Percentiles rank a stretch among this genome's conserved stretches.
These are phyloP conservation scores for Phoma sp. DNA, from an alignment of 2,329 filamentous ascomycete genomes.

Conservation along the genomic window DNA sequence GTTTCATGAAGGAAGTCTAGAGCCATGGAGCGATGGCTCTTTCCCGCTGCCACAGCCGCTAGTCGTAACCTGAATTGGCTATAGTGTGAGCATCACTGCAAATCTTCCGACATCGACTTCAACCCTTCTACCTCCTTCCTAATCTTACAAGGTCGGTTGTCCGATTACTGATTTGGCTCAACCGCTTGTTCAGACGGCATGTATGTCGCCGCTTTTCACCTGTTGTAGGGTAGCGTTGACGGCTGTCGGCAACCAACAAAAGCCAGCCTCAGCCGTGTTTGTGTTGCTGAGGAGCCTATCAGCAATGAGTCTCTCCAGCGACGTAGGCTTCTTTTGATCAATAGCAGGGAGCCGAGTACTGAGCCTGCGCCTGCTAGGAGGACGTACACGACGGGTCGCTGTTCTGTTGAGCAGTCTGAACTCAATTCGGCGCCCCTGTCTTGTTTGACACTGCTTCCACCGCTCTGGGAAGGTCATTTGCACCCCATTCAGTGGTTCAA, in stretches of 20 bases:
- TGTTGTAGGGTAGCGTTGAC: background rate
- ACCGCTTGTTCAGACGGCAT: background rate
- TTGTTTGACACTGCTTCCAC: background rate
- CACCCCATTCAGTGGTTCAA: background rate
- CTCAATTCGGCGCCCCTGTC: background rate
- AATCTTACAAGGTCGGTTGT: conserved; percentile 1
- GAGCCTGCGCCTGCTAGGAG: background rate
- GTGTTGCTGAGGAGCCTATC: background rate
- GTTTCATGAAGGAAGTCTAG: conserved; percentile 11
- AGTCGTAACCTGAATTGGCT: background rate
- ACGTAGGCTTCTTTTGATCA: background rate
- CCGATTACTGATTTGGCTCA: background rate
- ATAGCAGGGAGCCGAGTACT: background rate
- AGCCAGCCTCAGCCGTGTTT: background rate
- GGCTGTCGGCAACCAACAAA: conserved; percentile 2
- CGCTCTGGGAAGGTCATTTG: background rate
- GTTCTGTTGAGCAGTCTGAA: background rate
- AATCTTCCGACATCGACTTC: conserved; percentile 3
- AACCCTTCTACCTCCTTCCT: conserved; percentile 5
- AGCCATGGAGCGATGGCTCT: conserved; percentile 11
- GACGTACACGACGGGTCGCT: background rate
- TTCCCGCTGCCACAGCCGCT: conserved; percentile 11
- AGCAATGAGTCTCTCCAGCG: background rate
- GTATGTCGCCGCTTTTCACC: background rate
- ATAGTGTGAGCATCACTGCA: background rate